A percentile compares a stretch with the other conserved stretches of the same genome.
phyloP scores from a whole-genome alignment of 1,284 basidiomycete genomes.

The Amylostereum chailletii region DNA sequence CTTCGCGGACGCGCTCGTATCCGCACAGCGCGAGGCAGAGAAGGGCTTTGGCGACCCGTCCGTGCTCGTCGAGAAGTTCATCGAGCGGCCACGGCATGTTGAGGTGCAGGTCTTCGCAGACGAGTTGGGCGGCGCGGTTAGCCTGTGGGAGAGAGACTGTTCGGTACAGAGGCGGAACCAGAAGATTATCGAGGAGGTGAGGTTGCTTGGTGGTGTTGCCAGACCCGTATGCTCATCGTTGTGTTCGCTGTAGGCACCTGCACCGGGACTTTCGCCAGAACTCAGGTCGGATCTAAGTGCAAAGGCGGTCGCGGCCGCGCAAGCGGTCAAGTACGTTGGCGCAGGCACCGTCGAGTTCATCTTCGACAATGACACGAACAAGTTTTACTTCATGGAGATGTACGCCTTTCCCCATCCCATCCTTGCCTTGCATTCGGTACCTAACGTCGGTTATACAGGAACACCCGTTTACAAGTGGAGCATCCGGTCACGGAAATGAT shows the following conservation, averaged over 20 bases:
- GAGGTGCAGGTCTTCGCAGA: constrained; percentile 92
- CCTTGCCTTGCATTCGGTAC: neutral
- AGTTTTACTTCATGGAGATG: constrained; percentile 95
- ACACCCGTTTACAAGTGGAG: constrained; percentile 88
- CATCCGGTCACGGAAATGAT: constrained; percentile 97
- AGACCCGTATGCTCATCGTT: too few relatives aligned
- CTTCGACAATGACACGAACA: constrained; percentile 78
- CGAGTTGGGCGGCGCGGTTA: constrained; percentile 66
- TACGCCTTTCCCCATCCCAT: constrained; percentile 24
- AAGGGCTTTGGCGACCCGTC: constrained; percentile 84
- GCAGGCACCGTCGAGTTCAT: constrained; percentile 94
- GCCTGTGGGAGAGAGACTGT: constrained; percentile 91
- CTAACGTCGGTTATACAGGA: constrained; percentile 38
- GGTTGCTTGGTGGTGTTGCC: too few relatives aligned
- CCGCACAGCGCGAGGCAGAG: constrained; percentile 80
- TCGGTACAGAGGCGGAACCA: constrained; percentile 92
- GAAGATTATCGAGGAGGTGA: constrained; percentile 88
- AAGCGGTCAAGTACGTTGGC: constrained; percentile 85
- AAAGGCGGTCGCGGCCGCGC: constrained; percentile 87
- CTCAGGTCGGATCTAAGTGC: constrained; percentile 74
- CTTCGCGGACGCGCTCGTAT: constrained; percentile 72
- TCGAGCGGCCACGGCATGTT: constrained; percentile 76
- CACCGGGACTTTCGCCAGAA: constrained; percentile 73
- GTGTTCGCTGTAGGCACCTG: constrained; percentile 58
- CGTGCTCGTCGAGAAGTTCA: constrained; percentile 83